phyloP scores from a whole-genome alignment of 345 rosid genomes.

The Populus ilicifolia region DNA sequence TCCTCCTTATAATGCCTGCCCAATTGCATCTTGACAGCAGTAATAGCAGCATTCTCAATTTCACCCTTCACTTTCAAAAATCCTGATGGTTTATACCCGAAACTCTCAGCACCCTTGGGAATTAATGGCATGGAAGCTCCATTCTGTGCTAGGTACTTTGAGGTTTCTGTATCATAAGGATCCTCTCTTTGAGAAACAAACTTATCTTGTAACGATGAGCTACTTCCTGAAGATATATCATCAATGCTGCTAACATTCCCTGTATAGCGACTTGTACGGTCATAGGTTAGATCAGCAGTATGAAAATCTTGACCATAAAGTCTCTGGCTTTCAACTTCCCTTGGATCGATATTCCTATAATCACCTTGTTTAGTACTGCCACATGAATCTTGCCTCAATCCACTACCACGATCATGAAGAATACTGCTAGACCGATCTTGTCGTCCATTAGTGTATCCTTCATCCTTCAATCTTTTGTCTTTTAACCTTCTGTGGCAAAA shows the following conservation, averaged over 20 bases:
- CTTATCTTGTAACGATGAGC: constrained; percentile 57
- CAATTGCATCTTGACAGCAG: constrained; percentile 75
- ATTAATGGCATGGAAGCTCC: constrained; percentile 22
- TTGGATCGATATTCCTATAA: constrained; percentile 48
- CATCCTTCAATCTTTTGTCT: constrained; percentile 69
- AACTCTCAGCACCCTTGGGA: constrained; percentile 35
- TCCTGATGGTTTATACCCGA: constrained; percentile 67
- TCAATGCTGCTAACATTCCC: constrained; percentile 47
- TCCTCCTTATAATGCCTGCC: constrained; percentile 75
- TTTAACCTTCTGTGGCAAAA: constrained; percentile 95
- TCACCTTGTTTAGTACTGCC: constrained; percentile 90
- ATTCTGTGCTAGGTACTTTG: constrained; percentile 33
- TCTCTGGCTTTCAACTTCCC: constrained; percentile 85
- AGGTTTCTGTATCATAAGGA: constrained; percentile 33
- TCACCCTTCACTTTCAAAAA: constrained; percentile 78
- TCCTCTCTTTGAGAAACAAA: constrained; percentile 38
- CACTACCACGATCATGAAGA: constrained; percentile 82
- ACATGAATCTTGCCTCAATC: constrained; percentile 82
- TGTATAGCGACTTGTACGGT: constrained; percentile 28
- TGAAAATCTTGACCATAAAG: constrained; percentile 42
- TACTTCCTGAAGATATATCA: constrained; percentile 70
- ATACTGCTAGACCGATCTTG: constrained; percentile 80
- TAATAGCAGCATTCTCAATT: constrained; percentile 66
- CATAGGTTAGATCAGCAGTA: constrained; percentile 35
- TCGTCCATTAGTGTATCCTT: constrained; percentile 50